Evolutionary conservation across 2,329 filamentous ascomycete genomes (phyloP).

Genomic region (Diaporthe longicolla): DNA sequence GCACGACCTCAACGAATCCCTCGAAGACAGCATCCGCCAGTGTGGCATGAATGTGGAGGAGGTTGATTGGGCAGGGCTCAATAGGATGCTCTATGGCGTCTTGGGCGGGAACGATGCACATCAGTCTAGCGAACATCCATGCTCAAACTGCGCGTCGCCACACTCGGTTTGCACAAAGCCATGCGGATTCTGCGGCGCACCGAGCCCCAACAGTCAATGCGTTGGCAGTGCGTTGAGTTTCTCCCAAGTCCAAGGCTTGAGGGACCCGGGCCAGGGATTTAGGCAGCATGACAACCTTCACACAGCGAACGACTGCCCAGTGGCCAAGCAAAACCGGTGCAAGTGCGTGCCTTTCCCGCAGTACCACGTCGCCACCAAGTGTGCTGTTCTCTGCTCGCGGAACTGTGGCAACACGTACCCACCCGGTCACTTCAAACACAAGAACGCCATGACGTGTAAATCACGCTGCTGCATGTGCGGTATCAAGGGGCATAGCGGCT

Average conservation of each 20-base stretch:
- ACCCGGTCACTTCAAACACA: conserved; percentile 49
- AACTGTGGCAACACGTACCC: conserved; percentile 49
- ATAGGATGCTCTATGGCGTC: neutral
- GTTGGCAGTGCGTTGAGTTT: neutral
- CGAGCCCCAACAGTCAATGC: conserved; percentile 33
- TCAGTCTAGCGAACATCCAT: conserved; percentile 39
- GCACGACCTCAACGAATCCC: neutral
- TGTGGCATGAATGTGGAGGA: neutral
- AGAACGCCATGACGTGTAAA: conserved; percentile 55
- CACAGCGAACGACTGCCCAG: conserved; percentile 48
- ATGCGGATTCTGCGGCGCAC: conserved; percentile 55
- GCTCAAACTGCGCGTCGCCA: conserved; percentile 50
- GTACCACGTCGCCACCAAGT: conserved; percentile 52
- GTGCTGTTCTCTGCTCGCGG: conserved; percentile 53
- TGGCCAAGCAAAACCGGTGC: conserved; percentile 53
- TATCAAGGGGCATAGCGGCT: conserved; percentile 54
- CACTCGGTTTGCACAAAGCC: conserved; percentile 45
- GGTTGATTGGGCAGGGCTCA: conserved; percentile 1
- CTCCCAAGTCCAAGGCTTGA: neutral
- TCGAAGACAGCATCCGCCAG: neutral
- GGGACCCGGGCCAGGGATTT: neutral
- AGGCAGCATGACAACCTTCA: conserved; percentile 45
- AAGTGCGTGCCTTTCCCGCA: conserved; percentile 57
- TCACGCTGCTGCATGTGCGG: conserved; percentile 60
- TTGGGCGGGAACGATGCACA: neutral